These are phyloP conservation scores for Picea glauca DNA, from an alignment of 75 land plant genomes.

Conservation along the genomic window DNA sequence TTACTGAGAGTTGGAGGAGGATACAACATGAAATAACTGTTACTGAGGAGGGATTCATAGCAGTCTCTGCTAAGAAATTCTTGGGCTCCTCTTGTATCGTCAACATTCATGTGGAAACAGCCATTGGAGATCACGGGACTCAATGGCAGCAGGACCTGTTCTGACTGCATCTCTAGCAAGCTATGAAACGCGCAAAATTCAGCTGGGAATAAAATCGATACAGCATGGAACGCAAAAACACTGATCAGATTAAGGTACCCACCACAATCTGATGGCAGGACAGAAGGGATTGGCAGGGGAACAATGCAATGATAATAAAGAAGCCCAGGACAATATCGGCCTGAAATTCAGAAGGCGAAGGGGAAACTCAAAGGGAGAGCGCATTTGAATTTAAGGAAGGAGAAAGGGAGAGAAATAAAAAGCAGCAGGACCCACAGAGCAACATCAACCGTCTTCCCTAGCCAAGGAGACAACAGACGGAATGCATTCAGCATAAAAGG, in stretches of 20 bases:
- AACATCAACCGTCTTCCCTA: background rate
- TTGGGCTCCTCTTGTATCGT: background rate
- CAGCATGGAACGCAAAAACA: background rate
- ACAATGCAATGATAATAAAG: background rate
- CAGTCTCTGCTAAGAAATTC: background rate
- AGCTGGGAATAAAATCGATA: background rate
- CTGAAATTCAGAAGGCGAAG: constrained; percentile 2
- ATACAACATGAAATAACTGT: background rate
- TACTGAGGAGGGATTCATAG: background rate
- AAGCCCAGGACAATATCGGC: background rate
- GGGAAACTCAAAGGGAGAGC: constrained; percentile 7
- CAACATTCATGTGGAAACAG: background rate
- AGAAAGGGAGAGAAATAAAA: background rate
- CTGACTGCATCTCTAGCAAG: constrained; percentile 4
- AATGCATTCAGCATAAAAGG: background rate
- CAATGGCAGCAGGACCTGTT: constrained; percentile 1
- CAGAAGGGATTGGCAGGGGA: constrained; percentile 7
- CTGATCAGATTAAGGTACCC: background rate
- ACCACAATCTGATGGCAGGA: constrained; percentile 10
- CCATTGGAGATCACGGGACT: background rate
- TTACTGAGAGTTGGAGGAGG: background rate
- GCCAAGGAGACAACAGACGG: constrained; percentile 6
- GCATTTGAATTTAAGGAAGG: constrained; percentile 3
- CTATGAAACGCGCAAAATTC: background rate
- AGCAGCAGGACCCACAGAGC: background rate